A percentile compares a stretch with the other conserved stretches of the same genome.
phyloP scores from a whole-genome alignment of 495 filamentous ascomycete genomes.

The Aspergillus nanangensis region DNA sequence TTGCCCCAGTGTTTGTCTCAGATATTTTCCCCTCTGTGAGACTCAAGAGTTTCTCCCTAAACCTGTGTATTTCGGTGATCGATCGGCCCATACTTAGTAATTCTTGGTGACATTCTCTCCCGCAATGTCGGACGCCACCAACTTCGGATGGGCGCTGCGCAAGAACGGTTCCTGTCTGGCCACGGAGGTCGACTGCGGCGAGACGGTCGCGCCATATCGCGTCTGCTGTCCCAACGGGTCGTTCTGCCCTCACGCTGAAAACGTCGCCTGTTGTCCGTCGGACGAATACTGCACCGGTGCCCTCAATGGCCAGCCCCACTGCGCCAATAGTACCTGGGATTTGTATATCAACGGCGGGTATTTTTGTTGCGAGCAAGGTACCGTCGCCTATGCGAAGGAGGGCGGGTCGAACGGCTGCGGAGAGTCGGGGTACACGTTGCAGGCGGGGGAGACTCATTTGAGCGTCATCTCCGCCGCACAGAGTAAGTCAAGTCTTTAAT shows the following conservation, averaged over 20 bases:
- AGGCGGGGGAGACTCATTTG: background rate
- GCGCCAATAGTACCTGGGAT: conserved; percentile 10
- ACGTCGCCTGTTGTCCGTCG: conserved; percentile 6
- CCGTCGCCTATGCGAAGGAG: background rate
- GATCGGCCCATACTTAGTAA: no score
- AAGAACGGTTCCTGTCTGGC: conserved; percentile 6
- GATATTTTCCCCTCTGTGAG: no score
- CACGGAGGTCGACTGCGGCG: conserved; percentile 4
- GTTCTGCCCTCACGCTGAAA: conserved; percentile 3
- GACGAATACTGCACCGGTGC: background rate
- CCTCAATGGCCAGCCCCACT: background rate
- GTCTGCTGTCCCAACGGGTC: conserved; percentile 5
- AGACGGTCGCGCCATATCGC: background rate
- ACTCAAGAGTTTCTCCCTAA: no score
- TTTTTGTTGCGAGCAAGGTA: conserved; percentile 3
- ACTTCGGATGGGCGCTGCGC: conserved; percentile 3
- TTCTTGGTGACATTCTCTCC: no score
- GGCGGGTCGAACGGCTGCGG: conserved; percentile 2
- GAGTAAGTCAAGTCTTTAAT: background rate
- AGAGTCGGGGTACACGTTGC: background rate
- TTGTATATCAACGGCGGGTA: conserved; percentile 6
- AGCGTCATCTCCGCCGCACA: background rate
- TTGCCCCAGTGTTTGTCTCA: no score
- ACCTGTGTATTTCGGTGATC: no score
- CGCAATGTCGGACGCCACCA: background rate